Evolutionary conservation across 2,329 filamentous ascomycete species (phyloP).

Genomic region (Tolypocladium amazonense): DNA sequence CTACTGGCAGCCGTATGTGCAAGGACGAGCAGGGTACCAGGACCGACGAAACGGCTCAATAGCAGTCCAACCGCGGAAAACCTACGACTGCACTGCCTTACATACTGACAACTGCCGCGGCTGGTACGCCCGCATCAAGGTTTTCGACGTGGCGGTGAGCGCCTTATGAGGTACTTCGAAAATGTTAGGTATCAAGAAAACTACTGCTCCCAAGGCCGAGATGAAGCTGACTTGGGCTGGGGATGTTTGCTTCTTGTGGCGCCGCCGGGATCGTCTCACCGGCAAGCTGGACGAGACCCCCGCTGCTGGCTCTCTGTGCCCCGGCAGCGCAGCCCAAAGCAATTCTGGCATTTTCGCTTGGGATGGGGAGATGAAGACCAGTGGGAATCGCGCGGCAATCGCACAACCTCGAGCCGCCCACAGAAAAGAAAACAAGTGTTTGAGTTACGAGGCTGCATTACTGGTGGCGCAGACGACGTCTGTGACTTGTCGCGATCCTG

Average conservation of each 20-base stretch:
- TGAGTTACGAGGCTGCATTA: neutral
- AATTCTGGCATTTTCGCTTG: neutral
- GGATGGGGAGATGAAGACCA: neutral
- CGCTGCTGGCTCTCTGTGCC: neutral
- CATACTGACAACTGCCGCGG: neutral
- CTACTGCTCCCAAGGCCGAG: neutral
- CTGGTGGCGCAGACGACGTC: slow-evolving; percentile 12
- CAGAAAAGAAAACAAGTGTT: neutral
- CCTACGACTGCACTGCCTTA: neutral
- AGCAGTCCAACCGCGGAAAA: neutral
- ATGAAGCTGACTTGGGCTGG: neutral
- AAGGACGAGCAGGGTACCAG: neutral
- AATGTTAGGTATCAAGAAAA: neutral
- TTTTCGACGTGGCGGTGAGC: neutral
- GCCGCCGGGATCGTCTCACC: neutral
- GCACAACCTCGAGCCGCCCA: neutral
- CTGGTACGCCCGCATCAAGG: neutral
- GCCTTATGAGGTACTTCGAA: neutral
- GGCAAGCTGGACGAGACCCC: neutral
- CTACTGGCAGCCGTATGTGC: neutral
- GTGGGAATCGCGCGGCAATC: neutral
- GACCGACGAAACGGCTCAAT: neutral
- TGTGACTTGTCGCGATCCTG: slow-evolving; percentile 17
- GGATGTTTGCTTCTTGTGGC: neutral
- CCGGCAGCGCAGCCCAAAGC: neutral